Evolutionary conservation across 805 yeast species (phyloP).

Genomic region (Nakazawaea wyomingensis): DNA sequence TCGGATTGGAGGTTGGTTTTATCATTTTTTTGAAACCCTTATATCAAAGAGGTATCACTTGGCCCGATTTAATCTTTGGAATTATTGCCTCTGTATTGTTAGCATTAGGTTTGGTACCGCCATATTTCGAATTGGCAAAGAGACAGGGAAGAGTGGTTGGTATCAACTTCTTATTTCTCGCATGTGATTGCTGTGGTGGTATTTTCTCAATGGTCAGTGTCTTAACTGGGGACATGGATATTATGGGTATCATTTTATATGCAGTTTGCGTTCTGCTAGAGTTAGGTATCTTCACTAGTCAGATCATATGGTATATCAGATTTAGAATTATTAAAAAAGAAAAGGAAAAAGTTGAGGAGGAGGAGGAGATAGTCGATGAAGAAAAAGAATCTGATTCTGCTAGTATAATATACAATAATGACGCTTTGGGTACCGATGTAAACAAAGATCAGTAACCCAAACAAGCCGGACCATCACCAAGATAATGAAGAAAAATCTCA

Average conservation of each 20-base stretch:
- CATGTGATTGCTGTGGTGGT: constrained; percentile 49
- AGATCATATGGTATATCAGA: constrained; percentile 61
- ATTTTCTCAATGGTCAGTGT: constrained; percentile 63
- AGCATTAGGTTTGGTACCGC: constrained; percentile 49
- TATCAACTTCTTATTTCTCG: constrained; percentile 44
- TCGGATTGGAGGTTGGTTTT: constrained; percentile 41
- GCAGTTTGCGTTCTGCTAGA: constrained; percentile 70
- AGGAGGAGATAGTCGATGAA: no score
- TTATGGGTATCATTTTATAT: constrained; percentile 77
- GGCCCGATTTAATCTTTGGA: constrained; percentile 46
- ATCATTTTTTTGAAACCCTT: constrained; percentile 47
- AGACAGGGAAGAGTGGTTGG: constrained; percentile 51
- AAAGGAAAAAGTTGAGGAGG: constrained; percentile 6
- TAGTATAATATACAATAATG: not conserved
- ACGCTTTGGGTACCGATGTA: not conserved
- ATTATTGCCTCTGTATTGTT: constrained; percentile 43
- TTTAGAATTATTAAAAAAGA: constrained; percentile 22
- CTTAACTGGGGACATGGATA: constrained; percentile 49
- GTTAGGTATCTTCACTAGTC: constrained; percentile 69
- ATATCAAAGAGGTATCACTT: constrained; percentile 33
- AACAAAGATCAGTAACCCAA: no score
- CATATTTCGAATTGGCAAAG: constrained; percentile 49
- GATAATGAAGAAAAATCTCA: no score
- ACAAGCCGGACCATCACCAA: no score
- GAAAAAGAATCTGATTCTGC: not conserved